phyloP scores from a whole-genome alignment of 768 basidiomycete species.

The Omphalotus guepiniiformis region DNA sequence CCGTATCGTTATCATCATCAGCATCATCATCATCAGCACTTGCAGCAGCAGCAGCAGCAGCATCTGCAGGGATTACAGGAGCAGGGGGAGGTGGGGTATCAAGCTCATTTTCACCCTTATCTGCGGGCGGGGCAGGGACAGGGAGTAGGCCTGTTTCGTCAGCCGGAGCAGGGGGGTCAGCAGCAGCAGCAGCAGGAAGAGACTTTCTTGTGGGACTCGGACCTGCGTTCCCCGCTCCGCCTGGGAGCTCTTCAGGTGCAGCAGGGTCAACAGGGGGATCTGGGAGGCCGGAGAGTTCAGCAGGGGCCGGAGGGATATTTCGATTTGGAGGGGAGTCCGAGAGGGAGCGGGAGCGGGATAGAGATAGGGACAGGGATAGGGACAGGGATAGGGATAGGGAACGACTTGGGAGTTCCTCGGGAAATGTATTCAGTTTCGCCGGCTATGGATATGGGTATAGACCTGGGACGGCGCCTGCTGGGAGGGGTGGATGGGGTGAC shows the following conservation, averaged over 20 bases:
- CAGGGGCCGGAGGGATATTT: not conserved
- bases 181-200: not conserved
- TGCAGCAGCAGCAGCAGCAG: not conserved
- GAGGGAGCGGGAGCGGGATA: too few relatives aligned
- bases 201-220: not conserved
- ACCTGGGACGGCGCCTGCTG: constrained; percentile 5
- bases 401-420: too few relatives aligned
- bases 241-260: not conserved
- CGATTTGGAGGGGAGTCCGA: too few relatives aligned
- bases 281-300: not conserved
- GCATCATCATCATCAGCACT: not conserved
- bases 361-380: too few relatives aligned
- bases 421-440: not conserved
- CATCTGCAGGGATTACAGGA: not conserved
- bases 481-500: not conserved
- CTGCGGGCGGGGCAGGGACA: too few relatives aligned
- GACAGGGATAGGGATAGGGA: too few relatives aligned
- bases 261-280: too few relatives aligned
- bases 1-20: too few relatives aligned
- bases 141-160: too few relatives aligned
- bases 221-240: not conserved
- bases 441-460: not conserved
- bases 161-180: not conserved
- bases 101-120: not conserved
- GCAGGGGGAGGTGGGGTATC: not conserved